Conservation (phyloP, 306 rosid genomes). For the Acacia melanoxylon region DNA sequence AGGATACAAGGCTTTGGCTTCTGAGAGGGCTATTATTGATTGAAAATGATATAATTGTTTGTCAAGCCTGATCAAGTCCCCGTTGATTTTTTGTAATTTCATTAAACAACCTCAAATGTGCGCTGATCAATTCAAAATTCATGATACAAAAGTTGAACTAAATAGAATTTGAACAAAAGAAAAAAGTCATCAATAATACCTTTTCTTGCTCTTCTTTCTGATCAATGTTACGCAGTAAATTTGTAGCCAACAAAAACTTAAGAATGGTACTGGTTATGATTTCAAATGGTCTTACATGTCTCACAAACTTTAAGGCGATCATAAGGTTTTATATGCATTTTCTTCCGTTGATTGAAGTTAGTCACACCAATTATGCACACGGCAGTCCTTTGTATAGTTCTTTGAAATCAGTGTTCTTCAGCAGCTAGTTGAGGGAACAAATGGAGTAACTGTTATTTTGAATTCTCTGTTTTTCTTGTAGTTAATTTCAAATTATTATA, state of each 20-base stretch:
- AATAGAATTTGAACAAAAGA: neutral
- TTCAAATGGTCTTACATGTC: neutral
- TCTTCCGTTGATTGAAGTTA: slow-evolving; percentile 6
- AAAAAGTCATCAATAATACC: neutral
- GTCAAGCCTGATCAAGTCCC: neutral
- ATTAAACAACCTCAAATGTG: neutral
- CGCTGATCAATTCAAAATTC: neutral
- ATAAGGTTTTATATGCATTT: neutral
- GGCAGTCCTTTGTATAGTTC: neutral
- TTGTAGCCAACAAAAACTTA: neutral
- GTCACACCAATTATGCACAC: neutral
- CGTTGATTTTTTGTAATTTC: neutral
- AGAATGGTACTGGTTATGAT: slow-evolving; percentile 8
- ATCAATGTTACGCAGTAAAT: neutral
- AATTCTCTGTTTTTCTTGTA: neutral
- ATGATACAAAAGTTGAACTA: neutral
- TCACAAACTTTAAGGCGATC: neutral
- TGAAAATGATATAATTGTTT: neutral
- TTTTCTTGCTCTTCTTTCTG: slow-evolving; percentile 1
- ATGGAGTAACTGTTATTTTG: neutral
- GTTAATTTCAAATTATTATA: neutral
- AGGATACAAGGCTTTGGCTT: slow-evolving; percentile 1
- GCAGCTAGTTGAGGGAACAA: neutral
- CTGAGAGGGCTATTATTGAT: neutral
- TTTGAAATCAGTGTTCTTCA: neutral